phyloP scores from a whole-genome alignment of 2,329 filamentous ascomycete species.

The Fusarium buharicum region DNA sequence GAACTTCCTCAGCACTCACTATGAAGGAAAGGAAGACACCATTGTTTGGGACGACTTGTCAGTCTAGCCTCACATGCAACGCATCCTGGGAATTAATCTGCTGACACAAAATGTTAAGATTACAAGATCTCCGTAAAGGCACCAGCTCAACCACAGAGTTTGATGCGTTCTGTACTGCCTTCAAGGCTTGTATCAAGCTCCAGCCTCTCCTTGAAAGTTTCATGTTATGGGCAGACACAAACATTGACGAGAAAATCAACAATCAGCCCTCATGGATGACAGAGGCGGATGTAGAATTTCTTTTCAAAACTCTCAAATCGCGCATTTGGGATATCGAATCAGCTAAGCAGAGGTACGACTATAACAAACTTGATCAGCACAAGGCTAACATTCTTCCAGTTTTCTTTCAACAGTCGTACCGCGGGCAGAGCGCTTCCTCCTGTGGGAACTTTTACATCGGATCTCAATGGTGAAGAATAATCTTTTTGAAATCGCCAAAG shows the following conservation, averaged over 20 bases:
- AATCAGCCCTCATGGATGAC: neutral
- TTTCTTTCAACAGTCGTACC: conserved; percentile 9
- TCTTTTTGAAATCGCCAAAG: neutral
- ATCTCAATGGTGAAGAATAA: neutral
- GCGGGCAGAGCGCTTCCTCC: neutral
- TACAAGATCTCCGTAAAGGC: neutral
- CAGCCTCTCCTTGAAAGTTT: conserved; percentile 11
- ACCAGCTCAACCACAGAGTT: neutral
- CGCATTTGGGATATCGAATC: conserved; percentile 1
- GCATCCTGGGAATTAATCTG: neutral
- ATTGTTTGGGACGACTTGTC: conserved; percentile 18
- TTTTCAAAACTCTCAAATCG: neutral
- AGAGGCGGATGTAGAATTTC: neutral
- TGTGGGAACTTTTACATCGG: neutral
- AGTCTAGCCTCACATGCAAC: neutral
- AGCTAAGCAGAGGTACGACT: conserved; percentile 4
- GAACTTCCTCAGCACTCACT: neutral
- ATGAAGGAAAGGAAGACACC: neutral
- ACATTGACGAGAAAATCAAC: conserved; percentile 9
- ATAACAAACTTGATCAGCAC: neutral
- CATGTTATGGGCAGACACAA: neutral
- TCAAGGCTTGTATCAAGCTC: neutral
- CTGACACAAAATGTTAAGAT: neutral
- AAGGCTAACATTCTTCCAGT: neutral
- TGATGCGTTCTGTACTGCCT: neutral